Evolutionary conservation across 176 grass and related monocot species (phyloP).

Genomic region (Areca catechu): DNA sequence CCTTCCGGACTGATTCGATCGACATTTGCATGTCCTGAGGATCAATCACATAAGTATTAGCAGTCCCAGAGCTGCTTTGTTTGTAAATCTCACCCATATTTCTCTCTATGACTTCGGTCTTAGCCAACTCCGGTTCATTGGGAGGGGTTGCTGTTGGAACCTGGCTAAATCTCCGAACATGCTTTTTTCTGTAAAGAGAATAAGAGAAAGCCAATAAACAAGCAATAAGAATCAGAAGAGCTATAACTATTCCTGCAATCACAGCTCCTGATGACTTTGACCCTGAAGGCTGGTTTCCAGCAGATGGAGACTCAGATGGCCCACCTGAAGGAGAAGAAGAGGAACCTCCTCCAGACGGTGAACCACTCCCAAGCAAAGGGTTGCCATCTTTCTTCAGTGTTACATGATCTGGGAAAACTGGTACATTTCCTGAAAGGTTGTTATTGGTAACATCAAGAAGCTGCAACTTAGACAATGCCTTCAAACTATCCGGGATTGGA

Average conservation of each 20-base stretch:
- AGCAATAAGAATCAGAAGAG: conserved; percentile 37
- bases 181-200: conserved; percentile 37
- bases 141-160: conserved; percentile 34
- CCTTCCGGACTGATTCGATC: conserved; percentile 47
- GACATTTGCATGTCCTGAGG: conserved; percentile 66
- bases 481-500: conserved; percentile 50
- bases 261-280: conserved; percentile 29
- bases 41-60: conserved; percentile 6
- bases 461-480: conserved; percentile 28
- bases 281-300: conserved; percentile 1
- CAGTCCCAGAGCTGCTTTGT: conserved; percentile 20
- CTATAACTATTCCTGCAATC: conserved; percentile 50
- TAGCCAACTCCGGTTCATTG: conserved; percentile 28
- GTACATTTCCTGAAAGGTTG: conserved; percentile 51
- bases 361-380: conserved; percentile 34
- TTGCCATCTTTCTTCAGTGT: conserved; percentile 43
- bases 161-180: conserved; percentile 41
- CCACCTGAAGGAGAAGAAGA: conserved; percentile 13
- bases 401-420: conserved; percentile 47
- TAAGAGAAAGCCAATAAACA: conserved; percentile 31
- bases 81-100: conserved; percentile 22
- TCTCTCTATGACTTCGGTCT: conserved; percentile 31
- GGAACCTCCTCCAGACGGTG: conserved; percentile 22
- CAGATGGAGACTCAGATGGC: conserved; percentile 19
- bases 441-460: conserved; percentile 73